A percentile compares a stretch with the other conserved stretches of the same genome.
These are phyloP conservation scores for Suillus variegatus DNA, from an alignment of 768 basidiomycete species.

Conservation along the genomic window DNA sequence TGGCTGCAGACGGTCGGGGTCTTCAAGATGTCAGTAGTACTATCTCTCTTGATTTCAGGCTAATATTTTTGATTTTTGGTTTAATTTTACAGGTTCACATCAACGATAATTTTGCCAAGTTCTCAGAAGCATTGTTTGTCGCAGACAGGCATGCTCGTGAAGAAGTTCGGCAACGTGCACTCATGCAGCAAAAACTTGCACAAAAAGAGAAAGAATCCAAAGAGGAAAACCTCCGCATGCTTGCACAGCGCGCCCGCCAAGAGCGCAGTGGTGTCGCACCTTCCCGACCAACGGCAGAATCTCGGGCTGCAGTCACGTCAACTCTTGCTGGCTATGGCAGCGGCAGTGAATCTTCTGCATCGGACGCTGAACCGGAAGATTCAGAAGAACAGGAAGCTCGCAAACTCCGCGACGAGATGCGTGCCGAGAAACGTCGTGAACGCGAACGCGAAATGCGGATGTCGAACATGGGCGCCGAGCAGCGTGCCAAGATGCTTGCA, in stretches of 20 bases:
- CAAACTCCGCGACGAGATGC: conserved; percentile 86
- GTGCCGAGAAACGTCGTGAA: conserved; percentile 88
- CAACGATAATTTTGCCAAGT: conserved; percentile 99
- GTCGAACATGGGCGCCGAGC: conserved; percentile 98
- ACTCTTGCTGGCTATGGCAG: conserved; percentile 86
- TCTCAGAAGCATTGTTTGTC: conserved; percentile 93
- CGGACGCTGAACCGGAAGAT: conserved; percentile 56
- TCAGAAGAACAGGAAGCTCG: conserved; percentile 86
- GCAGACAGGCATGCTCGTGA: conserved; percentile 98
- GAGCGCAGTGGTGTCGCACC: conserved; percentile 81
- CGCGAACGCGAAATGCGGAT: conserved; percentile 97
- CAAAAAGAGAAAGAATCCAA: conserved; percentile 96
- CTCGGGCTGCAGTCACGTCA: conserved; percentile 70
- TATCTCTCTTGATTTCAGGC: not conserved
- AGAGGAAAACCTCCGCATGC: conserved; percentile 90
- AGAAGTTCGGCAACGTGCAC: conserved; percentile 92
- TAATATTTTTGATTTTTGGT: not conserved
- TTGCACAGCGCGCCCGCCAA: conserved; percentile 95
- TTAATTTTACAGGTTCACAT: conserved; percentile 75
- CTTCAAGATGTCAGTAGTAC: conserved; percentile 83
- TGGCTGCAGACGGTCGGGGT: conserved; percentile 98
- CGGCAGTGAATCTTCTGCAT: conserved; percentile 56
- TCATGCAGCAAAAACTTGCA: conserved; percentile 99
- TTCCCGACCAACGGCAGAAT: conserved; percentile 65
- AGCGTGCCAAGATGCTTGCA: conserved; percentile 93